A percentile compares a stretch with the other conserved stretches of the same genome.
phyloP scores from a whole-genome alignment of 2,329 filamentous ascomycete species.

The Colletotrichum chrysophilum region DNA sequence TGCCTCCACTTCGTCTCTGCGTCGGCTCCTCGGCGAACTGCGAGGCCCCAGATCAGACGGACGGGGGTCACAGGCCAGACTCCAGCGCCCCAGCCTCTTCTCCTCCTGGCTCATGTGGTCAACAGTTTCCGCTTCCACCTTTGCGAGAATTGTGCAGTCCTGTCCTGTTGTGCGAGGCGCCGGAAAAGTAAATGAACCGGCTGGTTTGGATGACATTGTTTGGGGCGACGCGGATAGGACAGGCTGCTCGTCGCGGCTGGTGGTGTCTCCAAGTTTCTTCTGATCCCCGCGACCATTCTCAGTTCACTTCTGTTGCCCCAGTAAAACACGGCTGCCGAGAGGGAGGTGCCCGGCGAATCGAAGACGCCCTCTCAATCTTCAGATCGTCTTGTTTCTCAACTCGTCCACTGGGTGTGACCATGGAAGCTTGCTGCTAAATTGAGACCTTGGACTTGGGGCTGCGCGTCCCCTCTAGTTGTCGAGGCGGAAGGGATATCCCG shows the following conservation, averaged over 20 bases:
- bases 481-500: slow-evolving; percentile 8
- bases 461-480: neutral
- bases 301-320: neutral
- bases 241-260: neutral
- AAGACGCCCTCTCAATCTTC: neutral
- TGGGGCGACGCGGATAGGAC: neutral
- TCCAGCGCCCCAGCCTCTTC: neutral
- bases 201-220: neutral
- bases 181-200: neutral
- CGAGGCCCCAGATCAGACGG: slow-evolving; percentile 15
- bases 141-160: neutral
- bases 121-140: neutral
- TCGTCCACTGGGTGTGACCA: neutral
- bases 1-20: slow-evolving; percentile 7
- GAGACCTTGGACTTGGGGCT: neutral
- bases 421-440: neutral
- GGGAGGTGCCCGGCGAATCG: neutral
- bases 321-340: slow-evolving; percentile 18
- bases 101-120: neutral
- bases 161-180: neutral
- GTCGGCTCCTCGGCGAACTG: slow-evolving; percentile 20
- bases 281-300: neutral
- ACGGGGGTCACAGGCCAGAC: neutral
- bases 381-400: neutral
- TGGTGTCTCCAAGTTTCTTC: neutral